These are phyloP conservation scores for Daldinia childiae DNA, from an alignment of 495 filamentous ascomycete genomes.

Conservation along the genomic window DNA sequence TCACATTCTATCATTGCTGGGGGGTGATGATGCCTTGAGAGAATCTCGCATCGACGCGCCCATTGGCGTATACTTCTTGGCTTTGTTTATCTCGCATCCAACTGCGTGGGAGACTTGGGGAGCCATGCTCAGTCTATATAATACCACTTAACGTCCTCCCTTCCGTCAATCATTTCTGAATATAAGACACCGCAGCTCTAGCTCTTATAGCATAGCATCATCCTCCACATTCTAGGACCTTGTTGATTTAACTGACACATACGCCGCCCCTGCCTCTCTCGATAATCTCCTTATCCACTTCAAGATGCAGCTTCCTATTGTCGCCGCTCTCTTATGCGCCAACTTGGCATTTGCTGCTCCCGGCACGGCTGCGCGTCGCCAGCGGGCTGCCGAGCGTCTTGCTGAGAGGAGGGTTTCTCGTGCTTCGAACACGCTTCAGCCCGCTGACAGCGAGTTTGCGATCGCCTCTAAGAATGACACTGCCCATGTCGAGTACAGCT, in stretches of 20 bases:
- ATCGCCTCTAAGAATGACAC: conserved; percentile 31
- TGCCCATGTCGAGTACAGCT: conserved; percentile 54
- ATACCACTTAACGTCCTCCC: conserved; percentile 22
- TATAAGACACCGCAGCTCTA: conserved; percentile 18
- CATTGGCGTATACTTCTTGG: conserved; percentile 6
- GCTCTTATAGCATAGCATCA: background rate
- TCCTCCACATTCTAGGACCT: background rate
- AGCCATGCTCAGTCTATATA: conserved; percentile 23
- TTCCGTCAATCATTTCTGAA: conserved; percentile 1
- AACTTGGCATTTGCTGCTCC: conserved; percentile 33
- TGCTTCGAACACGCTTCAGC: conserved; percentile 31
- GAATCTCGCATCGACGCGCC: conserved; percentile 3
- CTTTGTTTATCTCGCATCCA: conserved; percentile 6
- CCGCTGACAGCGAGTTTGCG: conserved; percentile 18
- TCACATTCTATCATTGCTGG: conserved; percentile 16
- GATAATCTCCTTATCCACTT: background rate
- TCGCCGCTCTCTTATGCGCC: conserved; percentile 32
- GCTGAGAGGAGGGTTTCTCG: conserved; percentile 35
- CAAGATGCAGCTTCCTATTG: conserved; percentile 39
- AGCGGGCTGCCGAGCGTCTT: conserved; percentile 19
- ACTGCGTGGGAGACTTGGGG: background rate
- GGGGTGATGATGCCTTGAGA: conserved; percentile 18
- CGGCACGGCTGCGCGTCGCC: conserved; percentile 29
- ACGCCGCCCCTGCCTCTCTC: background rate
- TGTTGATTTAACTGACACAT: background rate